A percentile compares a stretch with the other conserved stretches of the same genome.
These are phyloP conservation scores for Podospora didyma DNA, from an alignment of 495 filamentous ascomycete genomes.

Conservation along the genomic window DNA sequence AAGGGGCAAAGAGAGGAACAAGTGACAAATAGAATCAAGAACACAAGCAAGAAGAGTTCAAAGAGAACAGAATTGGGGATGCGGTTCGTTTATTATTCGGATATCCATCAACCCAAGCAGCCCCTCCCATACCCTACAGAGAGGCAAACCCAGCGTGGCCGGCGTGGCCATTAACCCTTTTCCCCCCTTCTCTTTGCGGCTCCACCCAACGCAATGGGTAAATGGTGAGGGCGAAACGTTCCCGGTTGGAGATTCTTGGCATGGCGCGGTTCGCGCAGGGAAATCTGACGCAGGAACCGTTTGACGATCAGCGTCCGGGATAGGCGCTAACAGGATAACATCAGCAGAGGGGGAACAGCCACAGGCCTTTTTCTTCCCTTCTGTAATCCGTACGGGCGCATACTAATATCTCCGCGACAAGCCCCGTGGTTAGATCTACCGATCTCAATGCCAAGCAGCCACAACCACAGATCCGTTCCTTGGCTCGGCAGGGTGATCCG, in stretches of 20 bases:
- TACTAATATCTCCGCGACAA: background rate
- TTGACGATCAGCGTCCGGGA: constrained; percentile 14
- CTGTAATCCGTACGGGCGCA: background rate
- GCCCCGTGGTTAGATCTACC: constrained; percentile 5
- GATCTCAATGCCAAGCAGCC: constrained; percentile 14
- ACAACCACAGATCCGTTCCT: constrained; percentile 1
- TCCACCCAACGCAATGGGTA: background rate
- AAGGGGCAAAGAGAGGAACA: background rate
- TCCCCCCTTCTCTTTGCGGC: too few relatives aligned
- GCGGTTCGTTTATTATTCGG: background rate
- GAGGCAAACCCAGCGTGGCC: background rate
- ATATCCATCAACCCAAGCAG: background rate
- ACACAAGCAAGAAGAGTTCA: background rate
- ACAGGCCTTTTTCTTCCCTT: background rate
- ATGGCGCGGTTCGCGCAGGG: constrained; percentile 7
- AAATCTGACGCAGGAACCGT: constrained; percentile 12
- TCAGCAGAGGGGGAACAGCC: background rate
- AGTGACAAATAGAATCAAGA: background rate
- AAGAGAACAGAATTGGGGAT: too few relatives aligned
- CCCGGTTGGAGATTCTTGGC: constrained; percentile 19
- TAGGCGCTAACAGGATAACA: background rate
- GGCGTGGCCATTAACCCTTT: background rate
- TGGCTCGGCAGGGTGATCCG: constrained; percentile 1
- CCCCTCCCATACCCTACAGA: too few relatives aligned
- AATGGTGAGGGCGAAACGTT: constrained; percentile 10